phyloP scores from a whole-genome alignment of 2,329 filamentous ascomycete species.

The Microsporum canis region DNA sequence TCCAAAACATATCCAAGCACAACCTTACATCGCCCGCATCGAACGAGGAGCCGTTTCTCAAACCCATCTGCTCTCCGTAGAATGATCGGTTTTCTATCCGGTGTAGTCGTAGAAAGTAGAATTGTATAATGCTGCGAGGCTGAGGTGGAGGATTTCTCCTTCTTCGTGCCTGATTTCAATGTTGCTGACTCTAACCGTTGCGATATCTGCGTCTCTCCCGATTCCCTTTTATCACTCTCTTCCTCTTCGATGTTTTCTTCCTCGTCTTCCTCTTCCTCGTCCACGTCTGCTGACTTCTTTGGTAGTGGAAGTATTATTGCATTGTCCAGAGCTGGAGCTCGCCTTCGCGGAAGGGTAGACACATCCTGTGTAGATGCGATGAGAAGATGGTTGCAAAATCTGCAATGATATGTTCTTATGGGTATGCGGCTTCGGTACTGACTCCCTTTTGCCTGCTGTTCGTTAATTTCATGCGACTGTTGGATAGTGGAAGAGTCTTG shows the following conservation, averaged over 20 bases:
- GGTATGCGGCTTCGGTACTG: constrained; percentile 16
- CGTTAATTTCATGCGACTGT: background rate
- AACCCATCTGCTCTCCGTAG: constrained; percentile 52
- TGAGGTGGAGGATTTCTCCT: constrained; percentile 4
- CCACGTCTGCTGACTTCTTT: constrained; percentile 12
- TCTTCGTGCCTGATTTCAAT: constrained; percentile 16
- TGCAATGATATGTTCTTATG: constrained; percentile 48
- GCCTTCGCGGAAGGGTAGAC: constrained; percentile 42
- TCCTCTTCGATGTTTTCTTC: constrained; percentile 13
- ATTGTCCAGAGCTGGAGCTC: constrained; percentile 39
- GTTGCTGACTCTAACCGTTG: background rate
- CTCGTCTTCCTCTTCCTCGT: constrained; percentile 9
- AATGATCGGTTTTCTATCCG: constrained; percentile 41
- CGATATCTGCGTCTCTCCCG: background rate
- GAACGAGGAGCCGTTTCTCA: constrained; percentile 50
- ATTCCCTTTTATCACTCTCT: constrained; percentile 12
- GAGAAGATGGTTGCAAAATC: constrained; percentile 53
- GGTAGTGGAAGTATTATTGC: constrained; percentile 48
- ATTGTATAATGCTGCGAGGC: constrained; percentile 34
- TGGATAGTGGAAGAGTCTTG: background rate
- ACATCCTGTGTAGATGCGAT: constrained; percentile 49
- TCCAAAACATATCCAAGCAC: constrained; percentile 54
- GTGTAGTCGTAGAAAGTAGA: constrained; percentile 39
- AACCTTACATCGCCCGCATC: constrained; percentile 51
- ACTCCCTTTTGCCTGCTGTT: background rate